These are phyloP conservation scores for Polytolypa hystricis DNA, from an alignment of 2,329 filamentous ascomycete species.

Conservation along the genomic window DNA sequence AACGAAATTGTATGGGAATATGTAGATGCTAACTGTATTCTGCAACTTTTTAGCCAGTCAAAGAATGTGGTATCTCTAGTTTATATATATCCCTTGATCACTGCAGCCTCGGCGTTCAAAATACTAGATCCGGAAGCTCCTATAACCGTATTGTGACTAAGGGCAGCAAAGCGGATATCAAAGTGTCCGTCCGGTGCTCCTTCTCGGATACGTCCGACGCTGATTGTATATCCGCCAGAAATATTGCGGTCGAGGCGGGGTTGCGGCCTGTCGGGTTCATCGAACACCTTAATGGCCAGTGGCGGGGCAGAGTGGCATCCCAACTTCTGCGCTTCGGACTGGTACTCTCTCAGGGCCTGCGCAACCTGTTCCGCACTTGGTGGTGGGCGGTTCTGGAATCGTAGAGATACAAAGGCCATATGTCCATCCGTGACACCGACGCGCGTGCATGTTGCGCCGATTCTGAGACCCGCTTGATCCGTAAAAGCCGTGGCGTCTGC, in stretches of 20 bases:
- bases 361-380: conserved; percentile 68
- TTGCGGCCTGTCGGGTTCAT: conserved; percentile 82
- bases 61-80: background rate
- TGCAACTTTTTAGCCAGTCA: no score
- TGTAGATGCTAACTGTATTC: no score
- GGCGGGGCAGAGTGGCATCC: conserved; percentile 79
- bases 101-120: conserved; percentile 82
- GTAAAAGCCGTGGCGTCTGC: conserved; percentile 60
- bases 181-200: conserved; percentile 75
- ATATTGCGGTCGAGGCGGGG: conserved; percentile 81
- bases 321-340: conserved; percentile 67
- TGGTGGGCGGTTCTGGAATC: conserved; percentile 63
- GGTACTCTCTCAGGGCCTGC: conserved; percentile 67
- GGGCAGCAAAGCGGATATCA: conserved; percentile 85
- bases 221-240: conserved; percentile 77
- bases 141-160: conserved; percentile 88
- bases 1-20: no score
- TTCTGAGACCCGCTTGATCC: conserved; percentile 61
- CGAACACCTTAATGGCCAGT: conserved; percentile 75
- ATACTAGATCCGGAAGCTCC: conserved; percentile 94
- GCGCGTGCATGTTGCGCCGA: conserved; percentile 83
- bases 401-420: conserved; percentile 82
- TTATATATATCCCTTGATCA: conserved; percentile 75
- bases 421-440: conserved; percentile 94
- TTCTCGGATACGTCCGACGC: conserved; percentile 74